Evolutionary conservation across 768 basidiomycete species (phyloP), one percentile per base, ranked within the genome.

Genomic region (Hypsizygus marmoreus): DNA sequence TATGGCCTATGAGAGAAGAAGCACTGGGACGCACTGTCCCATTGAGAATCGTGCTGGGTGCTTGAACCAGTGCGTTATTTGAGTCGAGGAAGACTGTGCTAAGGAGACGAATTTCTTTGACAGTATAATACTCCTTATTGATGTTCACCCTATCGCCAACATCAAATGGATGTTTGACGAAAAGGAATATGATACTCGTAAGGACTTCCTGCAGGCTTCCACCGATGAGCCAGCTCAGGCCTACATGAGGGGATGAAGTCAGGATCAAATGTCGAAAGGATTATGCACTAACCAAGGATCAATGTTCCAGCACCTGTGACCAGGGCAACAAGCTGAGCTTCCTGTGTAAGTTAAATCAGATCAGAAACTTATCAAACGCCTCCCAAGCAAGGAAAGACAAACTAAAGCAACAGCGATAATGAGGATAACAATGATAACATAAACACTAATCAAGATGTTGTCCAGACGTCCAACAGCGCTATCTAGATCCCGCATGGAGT

Each of bases 401-500:
- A 84, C 85, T 60, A 95, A 67, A 34, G 84, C 79, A n/a, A 92
- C 85, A 12, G 91, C 88, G 45, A 94, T 74, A 58, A 97, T 86
- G n/a, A 97, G 63, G 24, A 80, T 64, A 4, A 80, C 82, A 31
- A 89, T 72, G 42, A 94, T 68, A 28, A 82, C 74, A 60, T 86
- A 93, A 17, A 94, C 61, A 40, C 77, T 79, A 84, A 95, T 89
- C 52, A 94, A 73, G 54, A 95, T 93, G 54, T 88, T 85, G 65
- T 94, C 91, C 56, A 95, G 68, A 20, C 88, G 76, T 13, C 89
- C 84, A 11, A 95, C 91, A 4, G 93, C 93, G 40, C 87, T 90
- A 64, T 95, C 93, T 38, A 95, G 70, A 65, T 95, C 91, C 33
- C 82, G 76, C 91, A 97, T 91, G 4, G 85, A 88, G 59, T 86